phyloP scores from a whole-genome alignment of 768 basidiomycete species.

The Boletus rubropictus region DNA sequence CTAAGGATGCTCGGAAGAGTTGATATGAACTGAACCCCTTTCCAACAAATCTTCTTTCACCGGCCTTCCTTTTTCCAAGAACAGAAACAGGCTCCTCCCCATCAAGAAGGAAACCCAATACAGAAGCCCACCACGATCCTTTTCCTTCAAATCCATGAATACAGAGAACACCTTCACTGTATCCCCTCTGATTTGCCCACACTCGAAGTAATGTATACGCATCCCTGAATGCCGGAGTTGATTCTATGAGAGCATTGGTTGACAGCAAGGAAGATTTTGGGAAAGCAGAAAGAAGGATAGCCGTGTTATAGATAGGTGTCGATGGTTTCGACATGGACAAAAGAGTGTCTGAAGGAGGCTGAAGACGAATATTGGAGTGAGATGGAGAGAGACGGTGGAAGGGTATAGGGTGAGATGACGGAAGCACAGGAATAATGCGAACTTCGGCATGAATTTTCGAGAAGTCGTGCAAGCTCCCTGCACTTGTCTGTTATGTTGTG shows the following conservation, averaged over 20 bases:
- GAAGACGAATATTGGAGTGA: slow-evolving; percentile 58
- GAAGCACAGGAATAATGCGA: slow-evolving; percentile 65
- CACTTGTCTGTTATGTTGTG: not conserved
- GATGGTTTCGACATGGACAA: slow-evolving; percentile 31
- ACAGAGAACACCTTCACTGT: slow-evolving; percentile 53
- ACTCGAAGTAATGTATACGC: slow-evolving; percentile 76
- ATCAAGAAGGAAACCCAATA: slow-evolving; percentile 54
- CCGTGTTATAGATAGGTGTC: slow-evolving; percentile 78
- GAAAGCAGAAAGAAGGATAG: slow-evolving; percentile 48
- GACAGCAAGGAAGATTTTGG: slow-evolving; percentile 35
- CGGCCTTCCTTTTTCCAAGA: slow-evolving; percentile 17
- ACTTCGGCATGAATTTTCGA: slow-evolving; percentile 66
- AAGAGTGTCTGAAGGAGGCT: slow-evolving; percentile 15
- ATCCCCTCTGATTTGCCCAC: slow-evolving; percentile 89
- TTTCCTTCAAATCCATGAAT: slow-evolving; percentile 65
- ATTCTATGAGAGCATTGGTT: slow-evolving; percentile 46
- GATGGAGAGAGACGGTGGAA: slow-evolving; percentile 66
- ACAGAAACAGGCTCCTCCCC: slow-evolving; percentile 54
- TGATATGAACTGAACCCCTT: slow-evolving; percentile 87
- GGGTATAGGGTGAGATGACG: slow-evolving; percentile 56
- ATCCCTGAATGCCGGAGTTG: slow-evolving; percentile 57
- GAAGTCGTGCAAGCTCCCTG: slow-evolving; percentile 57
- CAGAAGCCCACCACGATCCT: slow-evolving; percentile 62
- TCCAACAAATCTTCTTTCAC: slow-evolving; percentile 57
- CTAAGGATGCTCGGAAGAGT: slow-evolving; percentile 77